A percentile compares a stretch with the other conserved stretches of the same genome.
Conservation (phyloP, 768 basidiomycete species). For the Wakefieldia striispora region DNA sequence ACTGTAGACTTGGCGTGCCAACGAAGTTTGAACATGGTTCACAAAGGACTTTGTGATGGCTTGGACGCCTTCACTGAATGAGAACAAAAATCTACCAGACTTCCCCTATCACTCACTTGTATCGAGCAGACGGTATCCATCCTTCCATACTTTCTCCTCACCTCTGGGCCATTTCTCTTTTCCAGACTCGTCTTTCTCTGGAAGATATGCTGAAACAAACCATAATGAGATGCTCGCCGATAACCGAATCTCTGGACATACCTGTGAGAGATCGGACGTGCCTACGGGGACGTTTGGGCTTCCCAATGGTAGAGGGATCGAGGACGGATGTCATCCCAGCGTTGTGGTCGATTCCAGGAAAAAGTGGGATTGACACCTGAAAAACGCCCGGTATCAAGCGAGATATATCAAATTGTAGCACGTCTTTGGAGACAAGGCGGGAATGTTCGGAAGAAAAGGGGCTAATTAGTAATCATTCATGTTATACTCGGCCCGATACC, state of each 20-base stretch:
- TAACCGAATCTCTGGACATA: slow-evolving; percentile 22
- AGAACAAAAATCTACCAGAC: slow-evolving; percentile 3
- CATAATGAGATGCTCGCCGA: not conserved
- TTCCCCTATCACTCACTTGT: slow-evolving; percentile 39
- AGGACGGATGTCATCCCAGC: slow-evolving; percentile 59
- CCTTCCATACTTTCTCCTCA: slow-evolving; percentile 74
- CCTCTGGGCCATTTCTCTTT: slow-evolving; percentile 86
- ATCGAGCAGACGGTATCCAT: slow-evolving; percentile 54
- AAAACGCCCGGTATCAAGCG: not conserved
- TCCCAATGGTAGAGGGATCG: slow-evolving; percentile 66
- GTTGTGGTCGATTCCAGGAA: not conserved
- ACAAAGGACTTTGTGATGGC: slow-evolving; percentile 74
- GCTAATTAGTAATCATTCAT: too few relatives aligned
- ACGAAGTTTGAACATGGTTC: slow-evolving; percentile 81
- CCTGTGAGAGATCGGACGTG: slow-evolving; percentile 72
- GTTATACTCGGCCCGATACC: too few relatives aligned
- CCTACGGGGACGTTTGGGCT: slow-evolving; percentile 47
- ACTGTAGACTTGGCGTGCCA: slow-evolving; percentile 90
- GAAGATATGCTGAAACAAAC: slow-evolving; percentile 60
- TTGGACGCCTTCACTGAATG: slow-evolving; percentile 44
- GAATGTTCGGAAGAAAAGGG: too few relatives aligned
- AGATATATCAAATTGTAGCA: too few relatives aligned
- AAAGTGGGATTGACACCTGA: not conserved
- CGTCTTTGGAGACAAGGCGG: too few relatives aligned
- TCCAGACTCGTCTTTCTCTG: slow-evolving; percentile 72